phyloP scores from a whole-genome alignment of 345 rosid species.

The Hibiscus mutabilis region DNA sequence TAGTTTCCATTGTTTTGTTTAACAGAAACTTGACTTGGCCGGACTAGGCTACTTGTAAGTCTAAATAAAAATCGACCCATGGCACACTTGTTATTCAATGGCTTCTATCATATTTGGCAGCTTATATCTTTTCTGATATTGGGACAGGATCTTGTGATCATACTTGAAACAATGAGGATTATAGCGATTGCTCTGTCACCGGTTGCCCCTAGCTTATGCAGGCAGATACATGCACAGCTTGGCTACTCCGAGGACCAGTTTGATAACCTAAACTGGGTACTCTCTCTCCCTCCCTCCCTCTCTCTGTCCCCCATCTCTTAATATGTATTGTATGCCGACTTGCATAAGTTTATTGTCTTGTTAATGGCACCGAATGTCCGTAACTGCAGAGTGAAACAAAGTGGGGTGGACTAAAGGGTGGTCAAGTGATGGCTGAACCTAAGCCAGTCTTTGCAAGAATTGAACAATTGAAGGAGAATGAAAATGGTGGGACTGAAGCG shows the following conservation, averaged over 20 bases:
- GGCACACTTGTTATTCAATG: background rate
- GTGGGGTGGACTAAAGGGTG: conserved; percentile 89
- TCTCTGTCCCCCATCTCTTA: background rate
- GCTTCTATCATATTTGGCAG: background rate
- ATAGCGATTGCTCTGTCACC: conserved; percentile 77
- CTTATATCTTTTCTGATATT: conserved; percentile 7
- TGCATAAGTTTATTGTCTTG: background rate
- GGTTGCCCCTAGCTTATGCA: conserved; percentile 58
- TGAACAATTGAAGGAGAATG: conserved; percentile 36
- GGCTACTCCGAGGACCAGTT: conserved; percentile 66
- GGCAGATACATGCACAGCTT: conserved; percentile 73
- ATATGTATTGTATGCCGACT: background rate
- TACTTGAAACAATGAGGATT: conserved; percentile 83
- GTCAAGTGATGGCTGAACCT: conserved; percentile 81
- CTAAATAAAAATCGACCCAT: no score
- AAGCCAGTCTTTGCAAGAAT: conserved; percentile 78
- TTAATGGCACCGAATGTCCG: background rate
- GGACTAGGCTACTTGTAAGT: no score
- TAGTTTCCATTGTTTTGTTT: no score
- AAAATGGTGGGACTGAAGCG: conserved; percentile 23
- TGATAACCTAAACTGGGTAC: conserved; percentile 52
- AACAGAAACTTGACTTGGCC: no score
- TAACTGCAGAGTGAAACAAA: conserved; percentile 51
- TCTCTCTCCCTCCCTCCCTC: no score
- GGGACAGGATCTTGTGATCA: conserved; percentile 73